These are phyloP conservation scores for Eimeria maxima DNA, from an alignment of 169 alveolate species.

Conservation along the genomic window DNA sequence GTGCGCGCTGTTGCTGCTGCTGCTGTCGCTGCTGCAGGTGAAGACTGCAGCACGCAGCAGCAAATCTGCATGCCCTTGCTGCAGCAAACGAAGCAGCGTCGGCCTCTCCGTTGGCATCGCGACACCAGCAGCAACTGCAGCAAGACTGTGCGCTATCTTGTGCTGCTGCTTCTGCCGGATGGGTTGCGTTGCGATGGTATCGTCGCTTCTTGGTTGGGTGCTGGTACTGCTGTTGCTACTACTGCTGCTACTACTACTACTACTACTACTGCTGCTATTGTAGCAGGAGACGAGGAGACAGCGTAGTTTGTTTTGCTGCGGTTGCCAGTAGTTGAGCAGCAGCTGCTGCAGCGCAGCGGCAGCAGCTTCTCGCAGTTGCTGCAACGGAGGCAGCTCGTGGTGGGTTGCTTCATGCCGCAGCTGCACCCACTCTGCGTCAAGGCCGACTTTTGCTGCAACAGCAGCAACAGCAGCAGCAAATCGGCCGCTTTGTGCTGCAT, in stretches of 20 bases:
- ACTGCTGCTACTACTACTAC: conserved; percentile 11
- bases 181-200: background rate
- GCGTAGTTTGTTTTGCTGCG: conserved; percentile 32
- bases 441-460: conserved; percentile 40
- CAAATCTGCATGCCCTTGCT: conserved; percentile 8
- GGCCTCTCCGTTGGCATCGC: background rate
- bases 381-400: conserved; percentile 67
- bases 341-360: background rate
- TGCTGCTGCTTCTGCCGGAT: background rate
- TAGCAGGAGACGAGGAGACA: conserved; percentile 22
- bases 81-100: background rate
- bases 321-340: conserved; percentile 33
- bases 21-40: conserved; percentile 15
- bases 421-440: conserved; percentile 67
- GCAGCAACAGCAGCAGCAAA: conserved; percentile 61
- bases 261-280: background rate
- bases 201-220: background rate
- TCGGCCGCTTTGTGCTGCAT: no score
- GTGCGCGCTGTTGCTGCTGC: background rate
- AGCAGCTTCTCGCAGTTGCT: conserved; percentile 60
- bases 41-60: background rate
- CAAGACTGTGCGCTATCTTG: background rate
- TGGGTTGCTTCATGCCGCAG: conserved; percentile 77
- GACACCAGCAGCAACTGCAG: conserved; percentile 17
- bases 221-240: background rate